Evolutionary conservation across 2,329 filamentous ascomycete genomes (phyloP).

Genomic region (Rhynchosporium graminicola): DNA sequence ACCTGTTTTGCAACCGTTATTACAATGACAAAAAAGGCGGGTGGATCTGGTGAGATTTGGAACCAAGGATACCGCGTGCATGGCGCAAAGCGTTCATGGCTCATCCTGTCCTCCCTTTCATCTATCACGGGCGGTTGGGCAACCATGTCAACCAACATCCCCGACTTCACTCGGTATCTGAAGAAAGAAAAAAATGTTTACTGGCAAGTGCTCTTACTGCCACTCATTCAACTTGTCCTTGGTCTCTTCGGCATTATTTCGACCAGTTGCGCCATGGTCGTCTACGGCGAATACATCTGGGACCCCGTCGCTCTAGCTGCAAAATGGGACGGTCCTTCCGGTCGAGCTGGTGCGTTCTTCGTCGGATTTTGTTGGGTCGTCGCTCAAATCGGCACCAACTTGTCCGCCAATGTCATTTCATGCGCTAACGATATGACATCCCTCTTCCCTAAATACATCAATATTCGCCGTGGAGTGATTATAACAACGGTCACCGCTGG

Average conservation of each 20-base stretch:
- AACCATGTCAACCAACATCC: conserved; percentile 37
- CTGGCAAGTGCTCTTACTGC: conserved; percentile 37
- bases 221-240: conserved; percentile 34
- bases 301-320: conserved; percentile 35
- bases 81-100: conserved; percentile 32
- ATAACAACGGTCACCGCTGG: conserved; percentile 46
- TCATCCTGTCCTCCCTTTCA: conserved; percentile 34
- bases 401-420: conserved; percentile 44
- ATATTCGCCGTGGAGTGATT: conserved; percentile 50
- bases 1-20: conserved; percentile 32
- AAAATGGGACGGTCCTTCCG: conserved; percentile 34
- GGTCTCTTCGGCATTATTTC: conserved; percentile 39
- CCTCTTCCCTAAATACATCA: conserved; percentile 52
- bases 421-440: conserved; percentile 46
- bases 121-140: conserved; percentile 37
- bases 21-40: conserved; percentile 33
- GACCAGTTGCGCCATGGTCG: conserved; percentile 37
- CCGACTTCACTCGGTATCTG: conserved; percentile 39
- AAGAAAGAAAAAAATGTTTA: conserved; percentile 33
- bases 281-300: conserved; percentile 41
- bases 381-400: conserved; percentile 43
- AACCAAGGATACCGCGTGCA: conserved; percentile 31
- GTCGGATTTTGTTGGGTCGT: conserved; percentile 37
- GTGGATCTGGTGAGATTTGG: conserved; percentile 34
- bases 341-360: conserved; percentile 40